Base-by-base conservation (phyloP, 1,284 basidiomycete genomes). In the Mycena sp. region DNA sequence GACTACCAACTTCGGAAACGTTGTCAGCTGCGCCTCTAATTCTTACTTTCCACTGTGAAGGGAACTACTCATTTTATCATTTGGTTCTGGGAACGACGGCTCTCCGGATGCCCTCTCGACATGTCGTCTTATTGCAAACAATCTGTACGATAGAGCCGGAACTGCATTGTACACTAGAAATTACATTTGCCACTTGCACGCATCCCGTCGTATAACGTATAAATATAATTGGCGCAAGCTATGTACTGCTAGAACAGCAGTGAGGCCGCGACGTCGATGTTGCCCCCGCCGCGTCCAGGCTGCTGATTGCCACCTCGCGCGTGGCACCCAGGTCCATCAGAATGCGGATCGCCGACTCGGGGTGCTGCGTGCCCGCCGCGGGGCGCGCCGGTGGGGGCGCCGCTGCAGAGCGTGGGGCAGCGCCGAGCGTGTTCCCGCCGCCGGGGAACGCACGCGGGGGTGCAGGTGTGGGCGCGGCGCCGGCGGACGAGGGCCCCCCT, bases 181-280 rank as follows among this genome's bases (percentile, higher is more conserved):
- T 46, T 46, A 46, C 44, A 46, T 46, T 46, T 23, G 17, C n/a
- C n/a, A n/a, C n/a, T n/a, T n/a, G 32, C 32, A 35, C 32, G 14
- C 32, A 35, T 35, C 32, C n/a, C n/a, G n/a, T n/a, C n/a, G n/a
- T 46, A 16, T 46, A 46, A 16, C 7, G 32, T 35, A 35, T 35
- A 35, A 35, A 46, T 14, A 46, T 46, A 46, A 43, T 17, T 3
- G 16, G 11, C 14, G 16, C 41, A 43, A 10, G 21, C 40, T 19
- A 43, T 19, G 40, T 10, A 30, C 16, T 17, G 12, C 21, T 57
- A 90, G 74, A 98, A 98, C 57, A 98, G 77, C 75, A 97, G 79
- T 32, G 93, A 94, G 4, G 94, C 96, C 5, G 96, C 96, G 19
- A 93, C 81, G 64, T 98, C 95, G 6, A 96, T 81, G 71, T 97